Evolutionary conservation across 148 eudicot species (phyloP).

Genomic region (Simmondsia chinensis): DNA sequence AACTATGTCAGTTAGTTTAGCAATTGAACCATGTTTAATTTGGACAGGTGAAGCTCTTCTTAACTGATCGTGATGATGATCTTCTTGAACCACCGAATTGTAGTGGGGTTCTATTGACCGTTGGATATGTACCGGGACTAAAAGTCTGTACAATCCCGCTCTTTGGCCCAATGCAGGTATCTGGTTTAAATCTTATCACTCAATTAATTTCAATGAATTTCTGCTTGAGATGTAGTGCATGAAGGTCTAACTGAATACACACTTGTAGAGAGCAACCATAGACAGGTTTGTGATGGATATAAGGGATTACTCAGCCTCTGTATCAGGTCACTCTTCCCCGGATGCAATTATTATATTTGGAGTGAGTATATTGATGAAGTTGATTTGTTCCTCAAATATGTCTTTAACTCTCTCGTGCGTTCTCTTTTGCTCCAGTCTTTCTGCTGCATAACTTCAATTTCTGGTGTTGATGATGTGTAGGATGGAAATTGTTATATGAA

Average conservation of each 20-base stretch:
- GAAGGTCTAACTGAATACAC: background rate
- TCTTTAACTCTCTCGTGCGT: background rate
- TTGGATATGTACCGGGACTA: slow-evolving; percentile 82
- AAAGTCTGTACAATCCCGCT: slow-evolving; percentile 49
- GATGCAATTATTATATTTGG: slow-evolving; percentile 72
- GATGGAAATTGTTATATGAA: slow-evolving; percentile 38
- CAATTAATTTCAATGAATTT: background rate
- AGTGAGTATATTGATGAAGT: slow-evolving; percentile 38
- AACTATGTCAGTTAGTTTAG: no score
- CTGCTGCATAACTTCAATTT: slow-evolving; percentile 7
- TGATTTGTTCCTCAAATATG: slow-evolving; percentile 1
- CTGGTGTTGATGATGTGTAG: slow-evolving; percentile 27
- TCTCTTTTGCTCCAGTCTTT: background rate
- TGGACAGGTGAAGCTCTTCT: slow-evolving; percentile 18
- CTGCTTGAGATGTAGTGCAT: background rate
- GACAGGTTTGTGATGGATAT: slow-evolving; percentile 67
- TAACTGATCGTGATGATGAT: slow-evolving; percentile 24
- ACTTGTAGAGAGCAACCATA: slow-evolving; percentile 17
- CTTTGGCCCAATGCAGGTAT: slow-evolving; percentile 8
- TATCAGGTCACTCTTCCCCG: slow-evolving; percentile 57
- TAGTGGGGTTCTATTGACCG: slow-evolving; percentile 47
- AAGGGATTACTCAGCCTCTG: slow-evolving; percentile 35
- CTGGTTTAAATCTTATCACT: background rate
- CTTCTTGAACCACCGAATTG: background rate
- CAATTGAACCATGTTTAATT: background rate